These are phyloP conservation scores for Echinosophora koreensis DNA, from an alignment of 306 rosid species.

Conservation along the genomic window DNA sequence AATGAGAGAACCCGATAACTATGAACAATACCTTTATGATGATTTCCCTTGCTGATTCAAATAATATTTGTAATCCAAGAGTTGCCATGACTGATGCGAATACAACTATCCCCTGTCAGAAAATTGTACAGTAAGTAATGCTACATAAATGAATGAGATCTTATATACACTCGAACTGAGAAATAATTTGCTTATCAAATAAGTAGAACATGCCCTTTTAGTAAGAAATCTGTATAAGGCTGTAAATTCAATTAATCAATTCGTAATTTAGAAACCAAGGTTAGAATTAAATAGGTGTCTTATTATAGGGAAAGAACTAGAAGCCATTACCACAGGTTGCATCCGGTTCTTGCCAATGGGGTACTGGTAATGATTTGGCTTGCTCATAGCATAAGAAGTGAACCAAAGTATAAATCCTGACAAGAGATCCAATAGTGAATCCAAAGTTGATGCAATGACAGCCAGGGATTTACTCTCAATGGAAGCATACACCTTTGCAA, in stretches of 20 bases:
- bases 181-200: neutral
- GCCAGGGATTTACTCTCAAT: constrained; percentile 86
- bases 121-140: constrained; percentile 1
- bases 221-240: neutral
- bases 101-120: constrained; percentile 82
- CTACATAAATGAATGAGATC: neutral
- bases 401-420: constrained; percentile 96
- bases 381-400: constrained; percentile 81
- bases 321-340: constrained; percentile 85
- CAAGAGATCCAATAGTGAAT: constrained; percentile 90
- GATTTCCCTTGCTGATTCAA: constrained; percentile 80
- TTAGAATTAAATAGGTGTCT: neutral
- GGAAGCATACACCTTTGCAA: constrained; percentile 86
- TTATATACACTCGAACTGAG: neutral
- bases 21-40: constrained; percentile 59
- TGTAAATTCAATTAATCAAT: neutral
- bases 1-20: no score
- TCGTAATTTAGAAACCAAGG: neutral
- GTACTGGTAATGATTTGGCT: constrained; percentile 72
- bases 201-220: neutral
- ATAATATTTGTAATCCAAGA: constrained; percentile 85
- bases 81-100: constrained; percentile 96
- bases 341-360: constrained; percentile 91
- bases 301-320: neutral
- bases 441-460: constrained; percentile 96